phyloP scores from a whole-genome alignment of 768 basidiomycete genomes.

The Lactifluus piperatus region DNA sequence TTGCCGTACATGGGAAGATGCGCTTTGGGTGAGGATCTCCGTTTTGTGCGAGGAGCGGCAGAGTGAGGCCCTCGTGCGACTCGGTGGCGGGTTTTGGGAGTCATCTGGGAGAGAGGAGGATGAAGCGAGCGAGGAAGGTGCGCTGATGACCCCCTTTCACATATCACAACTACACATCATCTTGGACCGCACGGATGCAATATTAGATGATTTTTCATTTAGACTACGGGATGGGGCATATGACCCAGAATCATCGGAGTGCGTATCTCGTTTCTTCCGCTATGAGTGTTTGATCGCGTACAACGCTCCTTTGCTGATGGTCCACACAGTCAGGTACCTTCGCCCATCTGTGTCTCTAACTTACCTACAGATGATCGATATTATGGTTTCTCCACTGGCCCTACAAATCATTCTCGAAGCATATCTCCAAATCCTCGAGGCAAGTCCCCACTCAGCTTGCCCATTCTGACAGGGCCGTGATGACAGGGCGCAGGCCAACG shows the following conservation, averaged over 20 bases:
- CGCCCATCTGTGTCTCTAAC: conserved; percentile 86
- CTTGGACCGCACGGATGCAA: conserved; percentile 49
- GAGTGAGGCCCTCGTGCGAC: conserved; percentile 52
- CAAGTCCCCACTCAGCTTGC: conserved; percentile 24
- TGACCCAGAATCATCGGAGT: conserved; percentile 46
- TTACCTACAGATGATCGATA: conserved; percentile 75
- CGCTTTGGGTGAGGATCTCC: conserved; percentile 86
- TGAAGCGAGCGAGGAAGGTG: conserved; percentile 29
- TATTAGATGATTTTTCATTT: conserved; percentile 62
- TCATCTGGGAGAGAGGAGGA: conserved; percentile 36
- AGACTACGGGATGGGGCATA: conserved; percentile 47
- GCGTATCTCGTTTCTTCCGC: conserved; percentile 22
- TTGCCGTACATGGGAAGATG: conserved; percentile 90
- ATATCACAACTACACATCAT: conserved; percentile 76
- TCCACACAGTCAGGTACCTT: conserved; percentile 58
- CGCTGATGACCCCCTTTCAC: conserved; percentile 70
- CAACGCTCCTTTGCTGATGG: conserved; percentile 1
- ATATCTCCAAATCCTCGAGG: conserved; percentile 84
- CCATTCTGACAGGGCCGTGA: not conserved
- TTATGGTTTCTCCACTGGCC: conserved; percentile 60
- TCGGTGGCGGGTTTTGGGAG: conserved; percentile 78
- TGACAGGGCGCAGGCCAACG: conserved; percentile 66
- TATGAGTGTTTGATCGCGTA: conserved; percentile 15
- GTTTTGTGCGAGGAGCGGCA: conserved; percentile 76
- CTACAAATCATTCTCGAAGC: conserved; percentile 80